phyloP scores from a whole-genome alignment of 805 yeast species.

The Ogataea philodendri region DNA sequence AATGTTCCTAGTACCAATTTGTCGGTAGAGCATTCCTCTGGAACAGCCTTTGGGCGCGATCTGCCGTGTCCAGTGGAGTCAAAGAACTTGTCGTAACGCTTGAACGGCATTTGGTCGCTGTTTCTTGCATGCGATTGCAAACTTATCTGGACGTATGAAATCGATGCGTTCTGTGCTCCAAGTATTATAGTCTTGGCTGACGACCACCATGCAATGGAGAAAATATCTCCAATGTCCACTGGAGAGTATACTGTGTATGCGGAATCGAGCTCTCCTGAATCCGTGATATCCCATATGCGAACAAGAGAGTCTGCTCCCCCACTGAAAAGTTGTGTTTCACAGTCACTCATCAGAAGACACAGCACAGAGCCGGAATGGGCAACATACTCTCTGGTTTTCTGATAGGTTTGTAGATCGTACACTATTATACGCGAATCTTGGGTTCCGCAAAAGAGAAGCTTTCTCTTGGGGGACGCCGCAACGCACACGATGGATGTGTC shows the following conservation, averaged over 20 bases:
- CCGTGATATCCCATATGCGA: slow-evolving; percentile 73
- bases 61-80: slow-evolving; percentile 65
- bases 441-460: slow-evolving; percentile 81
- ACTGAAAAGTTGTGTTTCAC: slow-evolving; percentile 64
- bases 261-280: slow-evolving; percentile 16
- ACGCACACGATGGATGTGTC: slow-evolving; percentile 71
- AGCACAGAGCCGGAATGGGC: slow-evolving; percentile 78
- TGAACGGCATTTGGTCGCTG: slow-evolving; percentile 51
- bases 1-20: slow-evolving; percentile 34
- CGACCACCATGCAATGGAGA: slow-evolving; percentile 72
- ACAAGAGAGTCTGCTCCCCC: slow-evolving; percentile 91
- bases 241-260: slow-evolving; percentile 77
- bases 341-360: slow-evolving; percentile 55
- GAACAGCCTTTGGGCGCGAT: slow-evolving; percentile 4
- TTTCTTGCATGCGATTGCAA: slow-evolving; percentile 24
- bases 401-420: slow-evolving; percentile 64
- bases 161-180: slow-evolving; percentile 91
- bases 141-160: slow-evolving; percentile 62
- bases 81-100: slow-evolving; percentile 78
- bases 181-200: slow-evolving; percentile 60
- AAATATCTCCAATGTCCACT: slow-evolving; percentile 90
- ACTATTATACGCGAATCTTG: slow-evolving; percentile 79
- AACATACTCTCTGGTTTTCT: slow-evolving; percentile 47
- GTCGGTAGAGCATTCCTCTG: slow-evolving; percentile 16
- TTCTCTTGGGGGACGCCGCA: slow-evolving; percentile 55